Conservation (phyloP, 1,284 basidiomycete genomes). For the Waitea zeae region DNA sequence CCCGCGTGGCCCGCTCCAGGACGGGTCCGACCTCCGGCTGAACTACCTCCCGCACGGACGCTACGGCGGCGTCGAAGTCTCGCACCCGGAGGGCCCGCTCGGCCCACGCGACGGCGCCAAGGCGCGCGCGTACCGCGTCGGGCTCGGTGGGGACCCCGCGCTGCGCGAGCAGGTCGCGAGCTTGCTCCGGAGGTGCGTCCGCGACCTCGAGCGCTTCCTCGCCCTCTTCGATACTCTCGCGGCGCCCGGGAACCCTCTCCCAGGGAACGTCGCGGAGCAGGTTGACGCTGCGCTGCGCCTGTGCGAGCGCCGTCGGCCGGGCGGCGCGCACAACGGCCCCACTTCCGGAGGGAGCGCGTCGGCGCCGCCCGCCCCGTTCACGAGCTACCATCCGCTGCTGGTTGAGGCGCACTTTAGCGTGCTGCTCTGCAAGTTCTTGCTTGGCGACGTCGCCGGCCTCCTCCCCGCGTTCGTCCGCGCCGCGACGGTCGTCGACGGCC, state of each 20-base stretch:
- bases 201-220: slow-evolving; percentile 68
- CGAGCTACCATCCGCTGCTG: slow-evolving; percentile 72
- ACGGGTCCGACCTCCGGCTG: slow-evolving; percentile 55
- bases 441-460: slow-evolving; percentile 48
- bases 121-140: slow-evolving; percentile 37
- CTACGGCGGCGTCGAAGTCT: slow-evolving; percentile 63
- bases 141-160: slow-evolving; percentile 27
- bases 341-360: slow-evolving; percentile 15
- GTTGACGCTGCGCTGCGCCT: slow-evolving; percentile 50
- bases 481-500: slow-evolving; percentile 50
- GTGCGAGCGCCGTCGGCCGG: slow-evolving; percentile 46
- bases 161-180: slow-evolving; percentile 40
- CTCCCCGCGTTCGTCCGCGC: slow-evolving; percentile 44
- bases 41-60: slow-evolving; percentile 52
- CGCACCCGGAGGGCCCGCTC: slow-evolving; percentile 56
- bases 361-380: slow-evolving; percentile 35
- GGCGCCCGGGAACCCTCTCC: slow-evolving; percentile 12
- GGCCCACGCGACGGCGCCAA: slow-evolving; percentile 41
- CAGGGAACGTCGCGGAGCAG: slow-evolving; percentile 30
- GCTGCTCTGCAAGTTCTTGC: slow-evolving; percentile 51
- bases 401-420: slow-evolving; percentile 70
- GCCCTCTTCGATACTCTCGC: slow-evolving; percentile 63
- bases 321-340: slow-evolving; percentile 24
- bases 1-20: slow-evolving; percentile 29
- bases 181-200: slow-evolving; percentile 50